A percentile compares a stretch with the other conserved stretches of the same genome.
Evolutionary conservation across 1,284 basidiomycete species (phyloP).

Genomic region (Peniophora sp.): DNA sequence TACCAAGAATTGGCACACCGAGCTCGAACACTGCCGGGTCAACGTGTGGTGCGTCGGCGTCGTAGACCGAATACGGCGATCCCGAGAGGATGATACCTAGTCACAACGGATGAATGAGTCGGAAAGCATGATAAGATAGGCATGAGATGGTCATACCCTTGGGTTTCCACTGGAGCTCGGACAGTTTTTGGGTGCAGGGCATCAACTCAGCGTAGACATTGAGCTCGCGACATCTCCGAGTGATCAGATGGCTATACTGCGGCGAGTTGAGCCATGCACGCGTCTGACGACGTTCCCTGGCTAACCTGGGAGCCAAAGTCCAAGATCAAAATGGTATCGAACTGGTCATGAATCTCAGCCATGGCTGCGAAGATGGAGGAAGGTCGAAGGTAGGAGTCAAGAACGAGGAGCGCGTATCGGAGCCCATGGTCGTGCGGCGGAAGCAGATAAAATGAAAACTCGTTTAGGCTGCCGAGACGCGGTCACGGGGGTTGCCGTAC

Average conservation of each 20-base stretch:
- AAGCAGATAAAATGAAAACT: too few relatives aligned
- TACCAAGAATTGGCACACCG: slow-evolving; percentile 90
- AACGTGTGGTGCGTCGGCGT: slow-evolving; percentile 86
- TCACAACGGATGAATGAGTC: not conserved
- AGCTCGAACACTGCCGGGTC: slow-evolving; percentile 92
- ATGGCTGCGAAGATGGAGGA: slow-evolving; percentile 28
- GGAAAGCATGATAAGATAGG: not conserved
- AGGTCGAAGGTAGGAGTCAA: too few relatives aligned
- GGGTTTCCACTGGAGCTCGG: slow-evolving; percentile 88
- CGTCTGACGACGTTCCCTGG: not conserved
- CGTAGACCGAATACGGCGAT: slow-evolving; percentile 98
- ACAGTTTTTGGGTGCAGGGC: slow-evolving; percentile 92
- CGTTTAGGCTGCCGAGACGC: too few relatives aligned
- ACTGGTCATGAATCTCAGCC: slow-evolving; percentile 89
- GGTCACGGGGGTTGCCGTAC: too few relatives aligned
- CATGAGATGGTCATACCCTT: too few relatives aligned
- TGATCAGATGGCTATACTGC: slow-evolving; percentile 97
- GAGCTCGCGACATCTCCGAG: slow-evolving; percentile 94
- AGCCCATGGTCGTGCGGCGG: too few relatives aligned
- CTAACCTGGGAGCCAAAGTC: slow-evolving; percentile 95
- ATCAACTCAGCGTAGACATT: slow-evolving; percentile 98
- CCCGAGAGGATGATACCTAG: slow-evolving; percentile 95
- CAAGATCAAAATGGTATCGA: slow-evolving; percentile 94
- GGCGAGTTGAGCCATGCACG: slow-evolving; percentile 5
- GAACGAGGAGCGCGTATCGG: too few relatives aligned